phyloP scores from a whole-genome alignment of 495 filamentous ascomycete species.

The Penicillium simplicissimum region DNA sequence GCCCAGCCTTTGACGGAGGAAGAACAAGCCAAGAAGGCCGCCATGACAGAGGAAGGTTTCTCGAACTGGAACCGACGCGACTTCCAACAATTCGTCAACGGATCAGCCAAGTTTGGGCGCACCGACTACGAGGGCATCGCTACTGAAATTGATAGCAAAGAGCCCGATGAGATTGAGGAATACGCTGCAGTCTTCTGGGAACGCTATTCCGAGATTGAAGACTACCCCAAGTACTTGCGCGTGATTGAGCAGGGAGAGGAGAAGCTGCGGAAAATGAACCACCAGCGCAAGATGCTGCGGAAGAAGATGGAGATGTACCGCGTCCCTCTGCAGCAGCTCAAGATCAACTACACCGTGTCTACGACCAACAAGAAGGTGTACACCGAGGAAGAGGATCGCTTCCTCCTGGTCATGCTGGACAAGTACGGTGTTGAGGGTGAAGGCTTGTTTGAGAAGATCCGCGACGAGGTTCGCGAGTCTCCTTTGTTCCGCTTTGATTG shows the following conservation, averaged over 20 bases:
- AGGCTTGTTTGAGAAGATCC: conserved; percentile 79
- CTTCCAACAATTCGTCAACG: conserved; percentile 97
- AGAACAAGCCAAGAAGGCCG: conserved; percentile 80
- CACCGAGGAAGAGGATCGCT: conserved; percentile 97
- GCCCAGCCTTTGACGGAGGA: conserved; percentile 86
- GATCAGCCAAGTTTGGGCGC: conserved; percentile 88
- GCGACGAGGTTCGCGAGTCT: conserved; percentile 90
- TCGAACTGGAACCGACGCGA: conserved; percentile 93
- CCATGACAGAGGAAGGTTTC: conserved; percentile 81
- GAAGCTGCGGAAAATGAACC: conserved; percentile 79
- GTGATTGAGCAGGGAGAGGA: conserved; percentile 92
- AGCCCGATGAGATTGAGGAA: conserved; percentile 74
- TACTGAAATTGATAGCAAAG: conserved; percentile 89
- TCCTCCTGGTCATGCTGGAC: conserved; percentile 91
- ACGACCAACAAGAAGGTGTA: conserved; percentile 99
- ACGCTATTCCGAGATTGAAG: conserved; percentile 81
- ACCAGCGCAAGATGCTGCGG: conserved; percentile 89
- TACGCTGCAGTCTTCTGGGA: conserved; percentile 97
- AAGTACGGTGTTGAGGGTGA: conserved; percentile 86
- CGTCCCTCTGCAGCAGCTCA: conserved; percentile 93
- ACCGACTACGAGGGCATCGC: conserved; percentile 80
- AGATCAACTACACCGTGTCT: conserved; percentile 97
- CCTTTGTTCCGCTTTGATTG: conserved; percentile 98
- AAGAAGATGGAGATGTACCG: conserved; percentile 96
- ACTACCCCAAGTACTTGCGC: conserved; percentile 81